Base-by-base conservation (phyloP, 2,329 filamentous ascomycete species). In the Aspergillus sp. region DNA sequence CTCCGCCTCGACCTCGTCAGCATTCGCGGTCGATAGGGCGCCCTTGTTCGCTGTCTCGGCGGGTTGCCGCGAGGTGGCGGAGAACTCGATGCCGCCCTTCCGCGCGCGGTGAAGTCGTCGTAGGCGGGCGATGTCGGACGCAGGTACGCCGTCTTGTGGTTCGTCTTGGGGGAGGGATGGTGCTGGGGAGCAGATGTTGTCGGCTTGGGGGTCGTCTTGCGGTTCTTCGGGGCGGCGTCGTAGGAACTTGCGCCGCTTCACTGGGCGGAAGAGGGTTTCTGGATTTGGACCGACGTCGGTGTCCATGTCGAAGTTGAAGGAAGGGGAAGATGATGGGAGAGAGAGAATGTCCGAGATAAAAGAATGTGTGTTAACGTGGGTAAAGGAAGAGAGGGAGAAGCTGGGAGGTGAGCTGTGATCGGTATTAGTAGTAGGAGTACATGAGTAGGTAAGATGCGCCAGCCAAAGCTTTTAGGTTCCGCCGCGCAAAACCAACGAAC, bases 231-330 rank as follows among this genome's bases (percentile, higher is more conserved):
- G 49, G 13, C 78, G 73, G 58, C 75, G 77, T 50, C 78, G 77
- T 56, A 77, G 69, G 49, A 79, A 75, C 60, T 79, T 82, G 55
- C 78, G 71, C 50, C 75, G 73, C 67, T 82, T 82, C 6, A 71
- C 71, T 14, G 78, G 71, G 29, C 78, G 71, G 58, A 81, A 80
- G 11, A 76, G 55, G 5, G 74, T 60, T 40, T 71, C 67, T 4
- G 67, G 54, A 1, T 53, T 32, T 36, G 54, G 29, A 16, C 59
- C 53, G 6, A 54, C 34, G 17, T 71, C 61, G 2, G 64, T 54
- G 41, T 71, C 62, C 70, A 73, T 73, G 3, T 4, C 59, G 25
- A 19, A 19, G 32, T 31, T 25, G 32, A 29, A 19, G 14, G 29
- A 20, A 19, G 14, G 29, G 17, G 16, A 31, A 38, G n/a, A 32